Percentiles rank a stretch among this genome's conserved stretches.
Conservation (phyloP, 2,329 filamentous ascomycete species). For the Scorias spongiosa region DNA sequence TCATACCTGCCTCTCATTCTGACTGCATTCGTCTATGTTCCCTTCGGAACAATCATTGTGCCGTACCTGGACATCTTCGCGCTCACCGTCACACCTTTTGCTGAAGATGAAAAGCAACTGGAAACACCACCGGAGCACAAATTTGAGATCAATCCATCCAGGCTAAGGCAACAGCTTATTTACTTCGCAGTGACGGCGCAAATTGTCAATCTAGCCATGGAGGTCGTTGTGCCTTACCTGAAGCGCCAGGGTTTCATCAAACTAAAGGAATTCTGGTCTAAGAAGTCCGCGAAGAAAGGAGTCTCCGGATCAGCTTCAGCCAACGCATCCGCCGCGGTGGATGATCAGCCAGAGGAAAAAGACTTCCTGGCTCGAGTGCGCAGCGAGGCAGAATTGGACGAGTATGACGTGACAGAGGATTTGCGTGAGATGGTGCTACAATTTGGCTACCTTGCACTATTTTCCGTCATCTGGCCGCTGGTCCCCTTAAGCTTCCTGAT, state of each 20-base stretch:
- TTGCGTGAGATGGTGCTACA: constrained; percentile 82
- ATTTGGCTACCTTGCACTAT: constrained; percentile 76
- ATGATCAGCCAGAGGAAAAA: constrained; percentile 63
- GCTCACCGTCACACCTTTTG: constrained; percentile 57
- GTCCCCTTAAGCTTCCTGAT: constrained; percentile 75
- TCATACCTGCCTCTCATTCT: constrained; percentile 87
- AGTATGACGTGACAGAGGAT: constrained; percentile 81
- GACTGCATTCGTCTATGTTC: constrained; percentile 87
- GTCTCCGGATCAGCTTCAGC: constrained; percentile 23
- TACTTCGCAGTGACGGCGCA: constrained; percentile 94
- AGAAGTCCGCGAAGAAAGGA: constrained; percentile 41
- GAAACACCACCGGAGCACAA: constrained; percentile 27
- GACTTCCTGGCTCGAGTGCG: constrained; percentile 70
- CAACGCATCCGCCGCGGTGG: constrained; percentile 18
- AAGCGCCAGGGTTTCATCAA: constrained; percentile 68
- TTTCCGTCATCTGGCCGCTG: constrained; percentile 91
- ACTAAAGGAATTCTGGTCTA: constrained; percentile 57
- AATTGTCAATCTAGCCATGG: constrained; percentile 71
- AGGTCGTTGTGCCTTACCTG: constrained; percentile 69
- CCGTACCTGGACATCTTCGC: constrained; percentile 77
- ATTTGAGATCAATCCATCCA: constrained; percentile 70
- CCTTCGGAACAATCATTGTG: constrained; percentile 70
- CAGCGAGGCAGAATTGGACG: constrained; percentile 63
- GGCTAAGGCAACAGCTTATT: constrained; percentile 81
- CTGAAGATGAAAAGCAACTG: constrained; percentile 58